phyloP scores from a whole-genome alignment of 1,284 basidiomycete genomes.

The Heterobasidion irregulare region DNA sequence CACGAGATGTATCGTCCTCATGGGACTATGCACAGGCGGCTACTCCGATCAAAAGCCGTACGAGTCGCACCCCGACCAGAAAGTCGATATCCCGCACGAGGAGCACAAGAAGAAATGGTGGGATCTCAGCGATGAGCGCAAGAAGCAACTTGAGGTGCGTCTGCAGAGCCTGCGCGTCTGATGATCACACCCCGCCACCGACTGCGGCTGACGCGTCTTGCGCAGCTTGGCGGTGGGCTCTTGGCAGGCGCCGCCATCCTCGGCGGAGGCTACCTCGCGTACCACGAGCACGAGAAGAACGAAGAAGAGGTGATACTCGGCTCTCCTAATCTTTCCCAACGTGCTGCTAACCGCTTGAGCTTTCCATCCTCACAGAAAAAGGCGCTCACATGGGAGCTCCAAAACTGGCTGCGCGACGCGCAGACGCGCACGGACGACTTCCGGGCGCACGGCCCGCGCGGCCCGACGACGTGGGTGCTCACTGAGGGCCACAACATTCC shows the following conservation, averaged over 20 bases:
- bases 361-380: constrained; percentile 31
- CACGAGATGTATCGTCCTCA: not conserved
- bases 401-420: constrained; percentile 53
- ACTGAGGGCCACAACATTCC: constrained; percentile 53
- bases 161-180: too few species aligned
- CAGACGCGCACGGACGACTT: constrained; percentile 41
- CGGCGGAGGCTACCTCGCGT: constrained; percentile 43
- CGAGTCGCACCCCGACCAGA: not conserved
- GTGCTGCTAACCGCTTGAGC: not conserved
- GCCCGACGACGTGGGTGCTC: constrained; percentile 54
- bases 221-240: constrained; percentile 57
- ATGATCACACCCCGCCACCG: not conserved
- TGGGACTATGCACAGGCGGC: constrained; percentile 2
- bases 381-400: constrained; percentile 38
- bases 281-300: constrained; percentile 46
- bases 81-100: constrained; percentile 21
- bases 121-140: constrained; percentile 41
- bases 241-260: constrained; percentile 41
- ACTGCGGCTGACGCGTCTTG: not conserved
- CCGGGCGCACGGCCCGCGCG: constrained; percentile 32
- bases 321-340: not conserved
- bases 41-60: constrained; percentile 1
- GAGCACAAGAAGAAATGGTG: constrained; percentile 51
- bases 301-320: constrained; percentile 41
- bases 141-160: constrained; percentile 51